Base-by-base conservation (phyloP, 2,329 filamentous ascomycete species). In the Penicillium sp. region DNA sequence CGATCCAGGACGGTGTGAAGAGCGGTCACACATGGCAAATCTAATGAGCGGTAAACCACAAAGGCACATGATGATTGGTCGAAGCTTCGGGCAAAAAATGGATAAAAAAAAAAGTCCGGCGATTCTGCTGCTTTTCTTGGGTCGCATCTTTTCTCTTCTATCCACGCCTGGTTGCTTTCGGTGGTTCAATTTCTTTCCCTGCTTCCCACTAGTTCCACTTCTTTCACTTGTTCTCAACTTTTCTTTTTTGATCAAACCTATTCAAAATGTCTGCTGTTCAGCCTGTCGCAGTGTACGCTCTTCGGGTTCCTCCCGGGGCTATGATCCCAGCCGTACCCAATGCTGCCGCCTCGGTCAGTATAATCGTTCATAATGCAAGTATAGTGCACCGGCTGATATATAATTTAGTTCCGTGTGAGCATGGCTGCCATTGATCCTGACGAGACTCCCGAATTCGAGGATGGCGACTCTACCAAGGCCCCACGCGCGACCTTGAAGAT, bases 391-490 rank as follows among this genome's bases (percentile, higher is more conserved):
- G 27, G 29, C 44, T 52, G 29, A 48, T 30, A 32, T 30, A 23
- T 3, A 15, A 20, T 33, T 3, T 58, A 95, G 89, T 93, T 95
- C 72, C 87, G 87, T 65, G 87, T 98, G 61, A 96, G 89, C 59
- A 98, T 98, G 92, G 92, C 93, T 58, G 92, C 92, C 51, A 83
- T 98, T 64, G 90, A 98, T 64, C 92, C 92, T 41, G 87, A 79
- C 58, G 85, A 85, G 56, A 74, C 79, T 54, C 76, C 81, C 23
- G 76, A 86, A 64, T 73, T 74, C 42, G 80, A 82, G 52, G 73
- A 74, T 41, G 75, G 74, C 55, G 79, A 81, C 57, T 67, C 77
- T 43, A 77, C 77, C 55, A 66, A 69, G 41, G 67, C 80, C 45
- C 77, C 82, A 55, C 84, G 89, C 55, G 84, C 92, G 37, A 98